phyloP scores from a whole-genome alignment of 306 rosid species.

The Pyrus bretschneideri region DNA sequence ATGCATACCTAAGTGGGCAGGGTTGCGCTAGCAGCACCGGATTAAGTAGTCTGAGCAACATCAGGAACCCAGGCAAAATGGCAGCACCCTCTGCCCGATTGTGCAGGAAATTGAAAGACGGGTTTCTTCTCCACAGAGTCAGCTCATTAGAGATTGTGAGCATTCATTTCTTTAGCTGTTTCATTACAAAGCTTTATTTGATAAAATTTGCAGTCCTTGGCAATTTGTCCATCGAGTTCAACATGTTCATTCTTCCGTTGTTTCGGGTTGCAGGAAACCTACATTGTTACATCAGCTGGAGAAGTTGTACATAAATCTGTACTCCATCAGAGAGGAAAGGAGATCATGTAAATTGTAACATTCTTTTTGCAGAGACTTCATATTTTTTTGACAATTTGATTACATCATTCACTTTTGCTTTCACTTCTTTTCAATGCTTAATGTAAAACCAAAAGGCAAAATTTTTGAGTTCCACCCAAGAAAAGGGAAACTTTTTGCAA shows the following conservation, averaged over 20 bases:
- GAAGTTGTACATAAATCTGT: constrained; percentile 29
- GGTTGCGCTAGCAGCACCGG: constrained; percentile 26
- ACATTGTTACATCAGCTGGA: constrained; percentile 30
- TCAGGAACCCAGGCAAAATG: constrained; percentile 25
- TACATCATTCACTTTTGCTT: not conserved
- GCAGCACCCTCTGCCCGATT: not conserved
- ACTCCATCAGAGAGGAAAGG: constrained; percentile 44
- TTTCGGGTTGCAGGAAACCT: constrained; percentile 31
- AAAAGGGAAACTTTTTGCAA: not conserved
- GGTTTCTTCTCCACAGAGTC: constrained; percentile 53
- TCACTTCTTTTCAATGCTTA: not conserved
- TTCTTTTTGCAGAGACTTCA: no score
- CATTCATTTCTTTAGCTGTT: constrained; percentile 4
- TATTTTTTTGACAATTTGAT: not conserved
- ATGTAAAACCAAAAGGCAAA: not conserved
- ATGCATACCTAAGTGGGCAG: constrained; percentile 46
- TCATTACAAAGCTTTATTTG: not conserved
- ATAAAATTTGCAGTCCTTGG: not conserved
- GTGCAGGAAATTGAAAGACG: constrained; percentile 32
- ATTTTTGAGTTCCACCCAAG: not conserved
- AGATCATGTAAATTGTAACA: constrained; percentile 23
- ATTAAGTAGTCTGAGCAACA: constrained; percentile 29
- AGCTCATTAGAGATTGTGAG: constrained; percentile 45
- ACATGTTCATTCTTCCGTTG: not conserved
- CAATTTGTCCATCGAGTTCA: not conserved